Base-by-base conservation (phyloP, 2,329 filamentous ascomycete genomes). In the Ilyonectria destructans region DNA sequence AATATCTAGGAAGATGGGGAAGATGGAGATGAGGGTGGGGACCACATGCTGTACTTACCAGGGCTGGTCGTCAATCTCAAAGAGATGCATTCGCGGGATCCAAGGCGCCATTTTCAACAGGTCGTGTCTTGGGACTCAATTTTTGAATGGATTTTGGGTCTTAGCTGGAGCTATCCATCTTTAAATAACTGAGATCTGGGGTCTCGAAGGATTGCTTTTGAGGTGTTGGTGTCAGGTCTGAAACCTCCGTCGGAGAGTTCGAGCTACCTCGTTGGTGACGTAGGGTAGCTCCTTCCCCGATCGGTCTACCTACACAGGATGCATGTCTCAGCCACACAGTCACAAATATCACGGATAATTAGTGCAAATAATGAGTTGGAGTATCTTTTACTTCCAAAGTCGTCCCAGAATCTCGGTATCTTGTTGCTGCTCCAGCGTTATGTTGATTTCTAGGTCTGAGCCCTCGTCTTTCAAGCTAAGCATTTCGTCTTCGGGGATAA, bases 1-100 rank as follows among this genome's bases (percentile, higher is more conserved):
- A 15, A 6, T 7, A 51, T 31, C 48, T 33, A 4, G 33, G 45
- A 58, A n/a, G 26, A 26, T 46, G 15, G 40, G 40, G 15, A n/a
- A 23, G 35, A 54, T 33, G 31, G 7, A 21, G 43, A 23, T 54
- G 33, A 48, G 40, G 26, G 17, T 48, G 45, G 35, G 58, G 59
- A 57, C 46, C 23, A 40, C 13, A 40, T 65, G 13, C 8, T 33
- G 49, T 40, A 70, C 80, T 65, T 82, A 92, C 90, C 91, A 92
- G 62, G 86, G 73, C 79, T 91, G 89, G 75, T 93, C 91, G 71
- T 90, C 87, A 69, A 92, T 90, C 83, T 93, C 91, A 70, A 90
- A 90, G 72, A 92, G 85, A 77, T 92, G 89, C 79, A 90, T 82
- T 9, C 89, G 86, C 8, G 87, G 89, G 62, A 89, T 78, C 45